A percentile compares a stretch with the other conserved stretches of the same genome.
Evolutionary conservation across 768 basidiomycete species (phyloP).

Genomic region (Tulasnella calospora): DNA sequence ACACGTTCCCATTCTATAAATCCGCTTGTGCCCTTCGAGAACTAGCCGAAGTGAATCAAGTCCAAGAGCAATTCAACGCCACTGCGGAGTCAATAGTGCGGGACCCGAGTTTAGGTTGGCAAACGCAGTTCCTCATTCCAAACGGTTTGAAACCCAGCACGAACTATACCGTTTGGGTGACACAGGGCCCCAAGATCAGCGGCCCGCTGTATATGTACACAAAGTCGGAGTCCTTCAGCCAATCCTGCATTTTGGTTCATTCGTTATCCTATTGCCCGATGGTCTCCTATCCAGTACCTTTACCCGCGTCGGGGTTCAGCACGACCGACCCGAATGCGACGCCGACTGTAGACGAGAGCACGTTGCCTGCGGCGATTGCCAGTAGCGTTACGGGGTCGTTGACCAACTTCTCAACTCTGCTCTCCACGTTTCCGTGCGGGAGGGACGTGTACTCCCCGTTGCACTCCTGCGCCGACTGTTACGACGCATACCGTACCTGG

Average conservation of each 20-base stretch:
- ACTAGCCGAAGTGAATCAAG: slow-evolving; percentile 31
- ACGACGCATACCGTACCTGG: slow-evolving; percentile 68
- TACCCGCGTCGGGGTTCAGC: slow-evolving; percentile 48
- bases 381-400: slow-evolving; percentile 53
- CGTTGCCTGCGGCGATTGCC: slow-evolving; percentile 49
- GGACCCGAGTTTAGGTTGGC: slow-evolving; percentile 51
- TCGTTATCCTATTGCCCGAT: slow-evolving; percentile 71
- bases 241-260: slow-evolving; percentile 64
- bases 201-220: slow-evolving; percentile 69
- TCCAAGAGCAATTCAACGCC: slow-evolving; percentile 41
- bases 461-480: slow-evolving; percentile 71
- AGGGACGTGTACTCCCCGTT: slow-evolving; percentile 75
- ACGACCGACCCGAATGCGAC: slow-evolving; percentile 46
- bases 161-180: slow-evolving; percentile 73
- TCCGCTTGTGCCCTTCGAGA: slow-evolving; percentile 51
- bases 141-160: slow-evolving; percentile 55
- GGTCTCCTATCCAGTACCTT: slow-evolving; percentile 63
- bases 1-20: slow-evolving; percentile 32
- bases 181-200: slow-evolving; percentile 50
- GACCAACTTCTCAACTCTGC: slow-evolving; percentile 66
- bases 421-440: slow-evolving; percentile 72
- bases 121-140: slow-evolving; percentile 59
- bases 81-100: slow-evolving; percentile 50
- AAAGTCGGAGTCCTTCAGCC: slow-evolving; percentile 62
- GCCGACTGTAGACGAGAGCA: slow-evolving; percentile 1